A percentile compares a stretch with the other conserved stretches of the same genome.
Conservation (phyloP, 306 rosid species). For the Acacia crassicarpa region DNA sequence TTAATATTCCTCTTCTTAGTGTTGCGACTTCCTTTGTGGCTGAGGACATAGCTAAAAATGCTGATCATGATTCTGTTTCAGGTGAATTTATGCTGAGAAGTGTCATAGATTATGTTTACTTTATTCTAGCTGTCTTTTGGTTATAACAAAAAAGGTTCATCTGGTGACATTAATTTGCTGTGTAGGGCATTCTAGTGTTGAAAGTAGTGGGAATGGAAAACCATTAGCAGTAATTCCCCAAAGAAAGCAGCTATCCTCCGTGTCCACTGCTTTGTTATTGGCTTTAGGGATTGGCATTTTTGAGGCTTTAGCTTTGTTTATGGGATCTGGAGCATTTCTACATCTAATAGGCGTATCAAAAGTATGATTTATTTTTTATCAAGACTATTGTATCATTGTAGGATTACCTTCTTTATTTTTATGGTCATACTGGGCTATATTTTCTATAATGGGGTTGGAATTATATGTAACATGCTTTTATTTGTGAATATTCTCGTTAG, state of each 20-base stretch:
- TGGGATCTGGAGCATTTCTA: slow-evolving; percentile 73
- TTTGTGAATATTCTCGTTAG: slow-evolving; percentile 9
- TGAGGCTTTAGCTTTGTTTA: slow-evolving; percentile 82
- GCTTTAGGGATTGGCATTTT: slow-evolving; percentile 76
- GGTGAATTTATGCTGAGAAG: slow-evolving; percentile 42
- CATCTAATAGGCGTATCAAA: slow-evolving; percentile 71
- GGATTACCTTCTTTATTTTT: background rate
- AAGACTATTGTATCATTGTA: background rate
- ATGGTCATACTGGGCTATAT: background rate
- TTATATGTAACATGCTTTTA: slow-evolving; percentile 1
- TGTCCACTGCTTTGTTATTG: slow-evolving; percentile 88
- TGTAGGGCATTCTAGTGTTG: slow-evolving; percentile 38
- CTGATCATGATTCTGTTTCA: slow-evolving; percentile 48
- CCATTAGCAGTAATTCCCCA: slow-evolving; percentile 31
- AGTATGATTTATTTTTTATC: slow-evolving; percentile 49
- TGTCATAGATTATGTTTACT: background rate
- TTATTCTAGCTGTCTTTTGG: background rate
- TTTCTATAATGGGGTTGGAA: background rate
- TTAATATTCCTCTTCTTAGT: slow-evolving; percentile 91
- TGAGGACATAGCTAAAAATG: slow-evolving; percentile 73
- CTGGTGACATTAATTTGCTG: slow-evolving; percentile 32
- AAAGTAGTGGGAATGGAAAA: slow-evolving; percentile 47
- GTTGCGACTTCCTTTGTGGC: slow-evolving; percentile 96
- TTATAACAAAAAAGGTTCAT: background rate
- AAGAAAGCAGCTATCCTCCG: slow-evolving; percentile 78